Evolutionary conservation across 106 monocot species (phyloP).

Genomic region (Cymbidium sinense): DNA sequence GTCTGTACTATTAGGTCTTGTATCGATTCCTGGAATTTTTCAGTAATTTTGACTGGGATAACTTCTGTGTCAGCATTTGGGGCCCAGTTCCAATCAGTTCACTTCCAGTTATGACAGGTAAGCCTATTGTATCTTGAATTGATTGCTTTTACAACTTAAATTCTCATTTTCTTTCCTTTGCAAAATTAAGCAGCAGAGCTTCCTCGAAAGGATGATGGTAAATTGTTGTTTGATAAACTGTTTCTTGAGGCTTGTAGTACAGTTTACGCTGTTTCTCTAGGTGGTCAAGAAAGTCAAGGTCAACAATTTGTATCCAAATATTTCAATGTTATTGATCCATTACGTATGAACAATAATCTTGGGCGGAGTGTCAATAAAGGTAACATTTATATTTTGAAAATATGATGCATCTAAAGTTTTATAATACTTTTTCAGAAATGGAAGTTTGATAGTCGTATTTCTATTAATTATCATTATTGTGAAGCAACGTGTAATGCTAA

Average conservation of each 20-base stretch:
- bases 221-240: conserved; percentile 36
- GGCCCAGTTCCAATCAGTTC: conserved; percentile 62
- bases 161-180: background rate
- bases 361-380: conserved; percentile 97
- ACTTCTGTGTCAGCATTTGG: conserved; percentile 84
- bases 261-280: conserved; percentile 48
- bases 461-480: background rate
- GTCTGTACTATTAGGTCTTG: conserved; percentile 53
- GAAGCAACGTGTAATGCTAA: background rate
- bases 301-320: conserved; percentile 77
- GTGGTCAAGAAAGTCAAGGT: conserved; percentile 46
- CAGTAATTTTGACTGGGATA: conserved; percentile 98
- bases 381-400: conserved; percentile 15
- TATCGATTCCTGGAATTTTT: conserved; percentile 97
- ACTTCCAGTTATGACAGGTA: conserved; percentile 57
- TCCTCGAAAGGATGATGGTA: conserved; percentile 48
- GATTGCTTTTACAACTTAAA: background rate
- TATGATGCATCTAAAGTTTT: background rate
- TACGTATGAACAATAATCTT: conserved; percentile 88
- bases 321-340: conserved; percentile 97
- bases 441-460: background rate
- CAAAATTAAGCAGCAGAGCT: conserved; percentile 35
- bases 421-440: background rate
- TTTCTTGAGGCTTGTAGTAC: conserved; percentile 53
- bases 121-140: background rate